Conservation (phyloP, 2,329 filamentous ascomycete species). For the Aureobasidium sp. region DNA sequence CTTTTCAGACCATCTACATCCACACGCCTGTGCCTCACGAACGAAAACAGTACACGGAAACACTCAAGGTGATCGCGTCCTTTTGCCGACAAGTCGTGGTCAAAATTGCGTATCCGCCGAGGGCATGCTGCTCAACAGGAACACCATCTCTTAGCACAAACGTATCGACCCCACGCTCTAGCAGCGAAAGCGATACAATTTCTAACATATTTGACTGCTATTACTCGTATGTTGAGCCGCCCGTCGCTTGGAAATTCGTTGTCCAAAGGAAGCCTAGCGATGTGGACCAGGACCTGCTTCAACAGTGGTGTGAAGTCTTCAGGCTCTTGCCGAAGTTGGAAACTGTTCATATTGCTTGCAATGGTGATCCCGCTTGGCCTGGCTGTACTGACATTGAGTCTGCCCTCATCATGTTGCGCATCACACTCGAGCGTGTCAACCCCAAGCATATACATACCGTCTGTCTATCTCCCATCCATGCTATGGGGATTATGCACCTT, state of each 20-base stretch:
- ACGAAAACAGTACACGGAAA: neutral
- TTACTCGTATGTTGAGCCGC: neutral
- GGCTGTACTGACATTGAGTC: slow-evolving; percentile 21
- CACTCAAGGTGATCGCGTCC: neutral
- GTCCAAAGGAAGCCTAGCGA: neutral
- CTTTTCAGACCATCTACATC: slow-evolving; percentile 1
- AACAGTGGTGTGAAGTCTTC: slow-evolving; percentile 18
- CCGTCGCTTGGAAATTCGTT: slow-evolving; percentile 8
- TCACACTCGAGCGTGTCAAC: slow-evolving; percentile 19
- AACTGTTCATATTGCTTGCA: slow-evolving; percentile 18
- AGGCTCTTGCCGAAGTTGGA: slow-evolving; percentile 14
- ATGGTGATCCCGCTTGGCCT: slow-evolving; percentile 23
- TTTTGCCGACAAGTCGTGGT: neutral
- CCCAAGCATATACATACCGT: slow-evolving; percentile 18
- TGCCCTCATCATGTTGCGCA: slow-evolving; percentile 20
- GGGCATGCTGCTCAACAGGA: neutral
- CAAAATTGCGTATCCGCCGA: neutral
- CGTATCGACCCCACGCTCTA: neutral
- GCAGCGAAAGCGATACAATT: neutral
- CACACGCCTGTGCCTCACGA: slow-evolving; percentile 1
- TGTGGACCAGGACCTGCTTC: neutral
- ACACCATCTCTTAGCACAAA: neutral
- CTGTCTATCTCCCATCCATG: slow-evolving; percentile 20
- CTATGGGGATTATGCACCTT: slow-evolving; percentile 25
- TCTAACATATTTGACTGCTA: neutral